Evolutionary conservation across 352 stramenopile genomes (phyloP).

Genomic region (Phytopythium chamaehyphon): DNA sequence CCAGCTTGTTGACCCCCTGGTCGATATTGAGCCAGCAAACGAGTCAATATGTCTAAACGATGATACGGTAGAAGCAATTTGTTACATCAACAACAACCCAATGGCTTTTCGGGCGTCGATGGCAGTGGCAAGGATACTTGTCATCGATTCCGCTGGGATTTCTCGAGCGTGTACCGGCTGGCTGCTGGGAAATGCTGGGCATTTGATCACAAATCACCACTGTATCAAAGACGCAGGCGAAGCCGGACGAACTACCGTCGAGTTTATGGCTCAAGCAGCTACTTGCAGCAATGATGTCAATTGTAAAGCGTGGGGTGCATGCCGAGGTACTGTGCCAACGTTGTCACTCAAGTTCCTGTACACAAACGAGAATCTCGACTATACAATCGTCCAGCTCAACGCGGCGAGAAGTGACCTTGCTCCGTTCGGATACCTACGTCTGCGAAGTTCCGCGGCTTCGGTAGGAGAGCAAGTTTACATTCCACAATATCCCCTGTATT

Average conservation of each 20-base stretch:
- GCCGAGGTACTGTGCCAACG: slow-evolving; percentile 35
- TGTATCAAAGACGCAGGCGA: slow-evolving; percentile 45
- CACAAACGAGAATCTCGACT: slow-evolving; percentile 49
- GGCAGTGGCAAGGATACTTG: slow-evolving; percentile 48
- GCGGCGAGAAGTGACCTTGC: slow-evolving; percentile 24
- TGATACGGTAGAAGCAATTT: slow-evolving; percentile 59
- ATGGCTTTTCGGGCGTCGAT: slow-evolving; percentile 33
- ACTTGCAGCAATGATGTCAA: slow-evolving; percentile 28
- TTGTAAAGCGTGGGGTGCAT: slow-evolving; percentile 35
- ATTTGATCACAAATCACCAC: slow-evolving; percentile 75
- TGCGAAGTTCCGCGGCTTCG: slow-evolving; percentile 20
- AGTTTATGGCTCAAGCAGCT: slow-evolving; percentile 56
- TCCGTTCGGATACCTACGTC: slow-evolving; percentile 44
- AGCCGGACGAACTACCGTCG: slow-evolving; percentile 34
- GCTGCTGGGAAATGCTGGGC: slow-evolving; percentile 49
- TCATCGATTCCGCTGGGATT: slow-evolving; percentile 29
- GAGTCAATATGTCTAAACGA: too few relatives aligned
- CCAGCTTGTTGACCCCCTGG: slow-evolving; percentile 28
- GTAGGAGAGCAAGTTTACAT: slow-evolving; percentile 45
- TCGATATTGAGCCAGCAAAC: slow-evolving; percentile 45
- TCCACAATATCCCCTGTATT: slow-evolving; percentile 38
- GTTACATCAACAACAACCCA: slow-evolving; percentile 34
- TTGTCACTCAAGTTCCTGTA: slow-evolving; percentile 41
- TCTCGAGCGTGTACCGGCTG: slow-evolving; percentile 49
- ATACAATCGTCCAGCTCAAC: slow-evolving; percentile 48